A percentile compares a stretch with the other conserved stretches of the same genome.
phyloP scores from a whole-genome alignment of 2,329 filamentous ascomycete species.

The Sporothrix globosa region DNA sequence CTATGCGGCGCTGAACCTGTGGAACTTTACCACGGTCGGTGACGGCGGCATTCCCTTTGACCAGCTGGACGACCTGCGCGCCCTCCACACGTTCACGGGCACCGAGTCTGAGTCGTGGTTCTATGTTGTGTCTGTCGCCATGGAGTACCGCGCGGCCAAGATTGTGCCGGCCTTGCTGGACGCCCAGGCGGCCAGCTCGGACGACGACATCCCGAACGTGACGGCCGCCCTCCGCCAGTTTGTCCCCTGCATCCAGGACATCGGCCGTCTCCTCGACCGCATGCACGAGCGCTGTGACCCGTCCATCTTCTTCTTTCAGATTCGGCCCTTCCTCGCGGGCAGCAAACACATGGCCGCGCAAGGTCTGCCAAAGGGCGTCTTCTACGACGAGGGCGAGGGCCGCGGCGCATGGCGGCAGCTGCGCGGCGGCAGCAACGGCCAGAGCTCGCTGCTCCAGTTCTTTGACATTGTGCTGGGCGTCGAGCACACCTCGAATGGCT shows the following conservation, averaged over 20 bases:
- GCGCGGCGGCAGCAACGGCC: conserved; percentile 90
- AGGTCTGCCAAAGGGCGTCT: conserved; percentile 80
- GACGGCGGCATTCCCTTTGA: conserved; percentile 46
- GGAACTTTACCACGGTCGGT: conserved; percentile 68
- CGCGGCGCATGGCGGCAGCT: conserved; percentile 71
- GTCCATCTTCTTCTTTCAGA: conserved; percentile 83
- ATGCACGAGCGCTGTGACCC: conserved; percentile 93
- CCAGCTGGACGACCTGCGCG: conserved; percentile 68
- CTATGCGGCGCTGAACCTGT: conserved; percentile 82
- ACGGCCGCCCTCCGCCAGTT: conserved; percentile 63
- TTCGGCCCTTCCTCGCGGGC: conserved; percentile 85
- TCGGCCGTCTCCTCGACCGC: conserved; percentile 69
- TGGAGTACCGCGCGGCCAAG: conserved; percentile 77
- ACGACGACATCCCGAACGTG: conserved; percentile 58
- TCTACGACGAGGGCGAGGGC: conserved; percentile 76
- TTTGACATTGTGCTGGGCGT: conserved; percentile 91
- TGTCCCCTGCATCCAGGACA: conserved; percentile 66
- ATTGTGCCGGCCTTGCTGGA: conserved; percentile 77
- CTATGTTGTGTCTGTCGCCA: conserved; percentile 82
- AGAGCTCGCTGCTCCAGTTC: conserved; percentile 95
- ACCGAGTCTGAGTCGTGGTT: conserved; percentile 95
- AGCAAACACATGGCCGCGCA: conserved; percentile 82
- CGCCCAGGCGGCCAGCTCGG: conserved; percentile 69
- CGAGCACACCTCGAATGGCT: conserved; percentile 63
- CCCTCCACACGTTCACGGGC: conserved; percentile 82